These are phyloP conservation scores for Cordyceps pruinosa DNA, from an alignment of 2,329 filamentous ascomycete species.

Conservation along the genomic window DNA sequence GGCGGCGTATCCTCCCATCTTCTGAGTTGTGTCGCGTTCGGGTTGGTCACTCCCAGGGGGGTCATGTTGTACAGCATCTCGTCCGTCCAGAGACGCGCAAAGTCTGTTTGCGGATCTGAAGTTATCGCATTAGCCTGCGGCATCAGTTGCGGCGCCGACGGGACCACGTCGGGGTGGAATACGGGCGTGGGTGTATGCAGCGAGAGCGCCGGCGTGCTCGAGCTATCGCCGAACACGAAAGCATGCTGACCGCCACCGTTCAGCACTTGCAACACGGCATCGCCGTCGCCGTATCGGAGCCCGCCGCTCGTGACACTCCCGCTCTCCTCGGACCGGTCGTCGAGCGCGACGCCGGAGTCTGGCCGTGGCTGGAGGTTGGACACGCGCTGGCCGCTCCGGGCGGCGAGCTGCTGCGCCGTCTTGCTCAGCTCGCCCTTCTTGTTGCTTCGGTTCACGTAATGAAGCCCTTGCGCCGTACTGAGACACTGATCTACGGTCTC, in stretches of 20 bases:
- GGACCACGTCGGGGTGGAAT: not conserved
- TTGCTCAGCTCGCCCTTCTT: slow-evolving; percentile 27
- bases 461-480: slow-evolving; percentile 28
- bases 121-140: not conserved
- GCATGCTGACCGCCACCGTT: not conserved
- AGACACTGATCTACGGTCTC: slow-evolving; percentile 33
- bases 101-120: not conserved
- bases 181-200: not conserved
- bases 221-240: not conserved
- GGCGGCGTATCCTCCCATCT: not conserved
- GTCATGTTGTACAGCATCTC: slow-evolving; percentile 4
- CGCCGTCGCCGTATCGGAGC: not conserved
- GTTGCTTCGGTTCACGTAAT: slow-evolving; percentile 35
- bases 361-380: slow-evolving; percentile 24
- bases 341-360: slow-evolving; percentile 33
- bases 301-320: slow-evolving; percentile 20
- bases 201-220: not conserved
- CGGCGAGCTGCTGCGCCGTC: slow-evolving; percentile 12
- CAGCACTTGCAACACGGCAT: not conserved
- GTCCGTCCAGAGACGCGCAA: not conserved
- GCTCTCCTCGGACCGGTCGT: slow-evolving; percentile 31
- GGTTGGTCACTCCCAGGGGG: not conserved
- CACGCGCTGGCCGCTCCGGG: slow-evolving; percentile 17
- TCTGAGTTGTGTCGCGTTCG: not conserved
- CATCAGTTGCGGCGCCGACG: not conserved